Percentiles rank a stretch among this genome's conserved stretches.
Evolutionary conservation across 2,329 filamentous ascomycete species (phyloP).

Genomic region (Davidsoniella neocaledoniae): DNA sequence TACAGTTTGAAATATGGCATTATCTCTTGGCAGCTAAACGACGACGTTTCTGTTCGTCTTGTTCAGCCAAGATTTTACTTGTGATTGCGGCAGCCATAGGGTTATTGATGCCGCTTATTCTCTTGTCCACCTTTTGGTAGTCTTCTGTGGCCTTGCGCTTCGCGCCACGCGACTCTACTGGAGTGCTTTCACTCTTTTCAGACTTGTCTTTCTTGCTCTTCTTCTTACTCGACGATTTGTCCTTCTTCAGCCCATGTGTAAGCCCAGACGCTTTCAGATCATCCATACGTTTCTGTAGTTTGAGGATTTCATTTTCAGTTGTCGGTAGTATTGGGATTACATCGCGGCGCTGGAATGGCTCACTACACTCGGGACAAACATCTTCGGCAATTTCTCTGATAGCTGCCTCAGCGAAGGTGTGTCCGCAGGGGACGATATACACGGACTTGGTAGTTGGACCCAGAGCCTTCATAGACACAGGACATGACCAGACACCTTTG

Average conservation of each 20-base stretch:
- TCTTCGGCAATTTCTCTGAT: constrained; percentile 61
- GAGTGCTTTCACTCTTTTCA: constrained; percentile 17
- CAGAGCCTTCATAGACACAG: constrained; percentile 71
- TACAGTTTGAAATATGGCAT: neutral
- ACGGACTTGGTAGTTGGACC: constrained; percentile 66
- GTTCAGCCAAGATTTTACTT: constrained; percentile 71
- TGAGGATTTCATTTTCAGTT: constrained; percentile 51
- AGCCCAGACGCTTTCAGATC: constrained; percentile 56
- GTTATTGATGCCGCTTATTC: constrained; percentile 62
- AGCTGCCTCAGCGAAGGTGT: constrained; percentile 78
- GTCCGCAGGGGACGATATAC: constrained; percentile 86
- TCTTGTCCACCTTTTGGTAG: constrained; percentile 18
- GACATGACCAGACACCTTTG: constrained; percentile 50
- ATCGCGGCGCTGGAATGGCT: constrained; percentile 54
- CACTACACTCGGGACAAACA: constrained; percentile 55
- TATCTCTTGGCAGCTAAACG: constrained; percentile 34
- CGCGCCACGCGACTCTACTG: constrained; percentile 14
- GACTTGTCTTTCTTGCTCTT: constrained; percentile 49
- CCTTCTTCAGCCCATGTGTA: constrained; percentile 80
- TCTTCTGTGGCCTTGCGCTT: constrained; percentile 17
- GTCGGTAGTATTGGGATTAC: constrained; percentile 69
- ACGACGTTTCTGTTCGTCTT: constrained; percentile 64
- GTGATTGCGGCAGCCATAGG: constrained; percentile 71
- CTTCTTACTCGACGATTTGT: constrained; percentile 46
- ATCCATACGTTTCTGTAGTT: constrained; percentile 47